These are phyloP conservation scores for Millerago galiae DNA, from an alignment of 805 yeast species.

Conservation along the genomic window DNA sequence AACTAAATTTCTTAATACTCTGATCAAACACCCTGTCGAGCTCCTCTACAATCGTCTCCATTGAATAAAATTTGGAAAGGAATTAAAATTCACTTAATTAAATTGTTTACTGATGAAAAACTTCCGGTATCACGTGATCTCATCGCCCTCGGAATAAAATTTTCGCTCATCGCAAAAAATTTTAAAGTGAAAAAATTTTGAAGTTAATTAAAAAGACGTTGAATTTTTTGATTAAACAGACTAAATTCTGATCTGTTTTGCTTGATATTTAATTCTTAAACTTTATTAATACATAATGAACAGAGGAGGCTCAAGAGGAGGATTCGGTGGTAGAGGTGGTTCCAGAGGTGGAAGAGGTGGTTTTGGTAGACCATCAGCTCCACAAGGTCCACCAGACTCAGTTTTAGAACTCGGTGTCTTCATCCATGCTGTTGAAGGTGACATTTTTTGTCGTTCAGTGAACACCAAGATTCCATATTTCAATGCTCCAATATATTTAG, in stretches of 20 bases:
- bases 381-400: slow-evolving; percentile 93
- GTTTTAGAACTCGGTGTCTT: slow-evolving; percentile 94
- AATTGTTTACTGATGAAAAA: too few species aligned
- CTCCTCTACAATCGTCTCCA: background rate
- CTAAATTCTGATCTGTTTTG: background rate
- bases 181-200: slow-evolving; percentile 4
- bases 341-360: slow-evolving; percentile 45
- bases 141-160: slow-evolving; percentile 1
- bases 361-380: slow-evolving; percentile 64
- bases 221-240: background rate
- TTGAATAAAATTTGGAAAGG: too few species aligned
- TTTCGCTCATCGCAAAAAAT: slow-evolving; percentile 3
- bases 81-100: too few species aligned
- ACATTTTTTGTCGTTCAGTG: slow-evolving; percentile 91
- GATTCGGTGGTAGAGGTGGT: slow-evolving; percentile 55
- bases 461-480: slow-evolving; percentile 94
- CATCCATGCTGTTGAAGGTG: slow-evolving; percentile 92
- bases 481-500: slow-evolving; percentile 96
- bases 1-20: background rate
- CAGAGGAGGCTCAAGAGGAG: slow-evolving; percentile 32
- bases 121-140: slow-evolving; percentile 1
- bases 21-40: background rate
- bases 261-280: background rate
- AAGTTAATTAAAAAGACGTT: background rate
- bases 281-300: slow-evolving; percentile 25